Base-by-base conservation (phyloP, 164 flowering plant genomes). In the Nelumbo lutea region DNA sequence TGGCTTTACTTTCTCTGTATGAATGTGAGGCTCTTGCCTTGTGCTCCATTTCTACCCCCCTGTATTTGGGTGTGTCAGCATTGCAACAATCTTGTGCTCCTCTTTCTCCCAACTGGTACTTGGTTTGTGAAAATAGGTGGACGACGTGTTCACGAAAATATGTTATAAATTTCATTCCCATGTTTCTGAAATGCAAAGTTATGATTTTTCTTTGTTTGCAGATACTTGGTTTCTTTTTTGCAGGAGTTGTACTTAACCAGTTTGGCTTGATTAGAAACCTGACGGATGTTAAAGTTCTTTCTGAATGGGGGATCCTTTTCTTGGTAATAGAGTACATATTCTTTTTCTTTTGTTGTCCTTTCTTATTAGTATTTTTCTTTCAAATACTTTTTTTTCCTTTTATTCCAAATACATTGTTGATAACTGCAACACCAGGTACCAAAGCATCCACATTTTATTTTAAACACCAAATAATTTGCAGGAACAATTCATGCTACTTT, bases 271-370 rank as follows among this genome's bases (percentile, higher is more conserved):
- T 95, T 60, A 83, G 97, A 80, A 92, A 95, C 79, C 86, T 95
- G 68, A 89, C 90, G 51, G 99, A 95, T 82, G 97, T 95, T 53
- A 95, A 95, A 76, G 81, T 90, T 78, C 86, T 95, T 40, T 95
- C 99, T 52, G 97, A 95, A 77, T 95, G 99, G 99, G 99, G 99
- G 10, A 88, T 95, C 67, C 97, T 95, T 66, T 95, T 95, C 77
- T 76, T 95, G 97, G 99, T 95, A 27, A 27, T 27, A 27, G 79
- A 90, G 90, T 45, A 51, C 39, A 27, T 40, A 51, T 73, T 47
- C 4, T n/a, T 67, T 43, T 73, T 10, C 39, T 59, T 70, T 40
- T 51, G 38, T 40, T 62, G 76, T 62, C 69, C 27, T 45, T 50
- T 3, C 39, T 45, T 38, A 9, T 67, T 51, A 38, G 8, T 60